Evolutionary conservation across 192 early-diverging fungal species (phyloP).

Genomic region (Backusella sp.): DNA sequence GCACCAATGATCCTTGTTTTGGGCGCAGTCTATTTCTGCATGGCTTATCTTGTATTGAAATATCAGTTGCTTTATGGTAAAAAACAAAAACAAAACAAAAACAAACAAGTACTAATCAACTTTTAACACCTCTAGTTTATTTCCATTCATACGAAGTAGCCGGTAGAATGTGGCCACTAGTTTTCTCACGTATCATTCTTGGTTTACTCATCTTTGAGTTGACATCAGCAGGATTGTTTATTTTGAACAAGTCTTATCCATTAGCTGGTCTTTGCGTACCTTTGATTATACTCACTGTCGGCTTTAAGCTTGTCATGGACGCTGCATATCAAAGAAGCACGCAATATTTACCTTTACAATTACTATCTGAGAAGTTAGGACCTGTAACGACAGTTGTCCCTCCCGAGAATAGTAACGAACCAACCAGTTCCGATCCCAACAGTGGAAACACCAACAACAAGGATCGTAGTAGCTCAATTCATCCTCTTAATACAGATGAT

Average conservation of each 20-base stretch:
- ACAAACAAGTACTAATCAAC: not conserved
- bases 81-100: not conserved
- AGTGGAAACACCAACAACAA: not conserved
- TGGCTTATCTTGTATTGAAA: constrained; percentile 70
- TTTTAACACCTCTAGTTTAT: constrained; percentile 45
- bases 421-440: not conserved
- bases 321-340: constrained; percentile 41
- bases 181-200: constrained; percentile 66
- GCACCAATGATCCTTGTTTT: constrained; percentile 70
- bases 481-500: not conserved
- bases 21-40: constrained; percentile 63
- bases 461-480: not conserved
- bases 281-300: constrained; percentile 43
- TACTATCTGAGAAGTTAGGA: constrained; percentile 35
- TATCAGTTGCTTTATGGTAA: constrained; percentile 72
- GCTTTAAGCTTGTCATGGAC: constrained; percentile 47
- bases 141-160: constrained; percentile 74
- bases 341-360: constrained; percentile 45
- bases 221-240: constrained; percentile 61
- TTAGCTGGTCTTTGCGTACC: constrained; percentile 44
- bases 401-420: not conserved
- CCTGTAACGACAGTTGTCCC: constrained; percentile 16
- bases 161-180: constrained; percentile 70
- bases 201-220: constrained; percentile 66
- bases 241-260: constrained; percentile 48